Evolutionary conservation across 768 basidiomycete species (phyloP).

Genomic region (Agaricus bisporus): DNA sequence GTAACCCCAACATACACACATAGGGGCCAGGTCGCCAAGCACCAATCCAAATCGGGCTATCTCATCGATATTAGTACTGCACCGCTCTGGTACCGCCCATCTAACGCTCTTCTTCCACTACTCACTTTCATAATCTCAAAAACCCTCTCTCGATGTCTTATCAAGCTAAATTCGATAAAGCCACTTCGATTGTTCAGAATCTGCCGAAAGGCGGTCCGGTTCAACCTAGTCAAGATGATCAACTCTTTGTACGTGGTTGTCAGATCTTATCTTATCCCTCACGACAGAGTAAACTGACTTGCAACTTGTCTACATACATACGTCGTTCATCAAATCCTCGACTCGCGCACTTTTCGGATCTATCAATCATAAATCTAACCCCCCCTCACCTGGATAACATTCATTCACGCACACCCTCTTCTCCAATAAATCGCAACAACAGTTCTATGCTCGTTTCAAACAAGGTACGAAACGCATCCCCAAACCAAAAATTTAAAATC

Average conservation of each 20-base stretch:
- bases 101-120: too few relatives aligned
- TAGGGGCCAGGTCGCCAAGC: too few relatives aligned
- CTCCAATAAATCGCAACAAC: too few relatives aligned
- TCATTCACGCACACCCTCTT: too few relatives aligned
- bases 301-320: background rate
- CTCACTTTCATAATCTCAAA: slow-evolving; percentile 5
- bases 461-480: slow-evolving; percentile 57
- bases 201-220: slow-evolving; percentile 81
- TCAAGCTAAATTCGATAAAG: slow-evolving; percentile 68
- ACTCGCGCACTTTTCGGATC: background rate
- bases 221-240: slow-evolving; percentile 64
- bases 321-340: too few relatives aligned
- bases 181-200: slow-evolving; percentile 54
- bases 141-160: slow-evolving; percentile 39
- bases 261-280: slow-evolving; percentile 10
- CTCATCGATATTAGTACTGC: too few relatives aligned
- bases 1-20: too few relatives aligned
- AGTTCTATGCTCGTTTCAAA: slow-evolving; percentile 97
- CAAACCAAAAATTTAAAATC: background rate
- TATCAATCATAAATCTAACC: background rate
- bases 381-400: too few relatives aligned
- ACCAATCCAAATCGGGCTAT: too few relatives aligned
- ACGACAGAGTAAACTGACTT: background rate
- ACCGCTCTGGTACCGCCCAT: too few relatives aligned
- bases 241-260: slow-evolving; percentile 62